Evolutionary conservation across 2,329 filamentous ascomycete genomes (phyloP).

Genomic region (Fusarium poae): DNA sequence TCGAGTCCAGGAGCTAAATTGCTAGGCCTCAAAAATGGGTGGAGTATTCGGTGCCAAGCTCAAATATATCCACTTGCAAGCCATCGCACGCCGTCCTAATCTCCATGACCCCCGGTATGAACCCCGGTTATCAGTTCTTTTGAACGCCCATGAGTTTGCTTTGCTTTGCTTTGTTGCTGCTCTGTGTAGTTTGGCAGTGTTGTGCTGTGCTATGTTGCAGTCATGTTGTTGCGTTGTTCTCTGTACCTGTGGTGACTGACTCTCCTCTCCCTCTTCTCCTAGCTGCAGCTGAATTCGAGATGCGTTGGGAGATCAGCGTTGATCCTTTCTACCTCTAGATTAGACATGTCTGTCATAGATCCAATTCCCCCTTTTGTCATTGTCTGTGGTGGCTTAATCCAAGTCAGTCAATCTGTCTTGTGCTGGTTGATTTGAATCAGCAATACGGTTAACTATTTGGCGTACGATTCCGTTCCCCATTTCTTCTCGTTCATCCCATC

Average conservation of each 20-base stretch:
- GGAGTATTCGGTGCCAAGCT: constrained; percentile 30
- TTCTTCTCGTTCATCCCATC: constrained; percentile 22
- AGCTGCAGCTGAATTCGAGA: constrained; percentile 15
- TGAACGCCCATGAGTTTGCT: constrained; percentile 10
- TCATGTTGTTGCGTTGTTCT: neutral
- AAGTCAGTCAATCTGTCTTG: constrained; percentile 13
- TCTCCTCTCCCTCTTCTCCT: neutral
- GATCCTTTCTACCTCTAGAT: constrained; percentile 36
- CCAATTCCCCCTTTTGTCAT: constrained; percentile 23
- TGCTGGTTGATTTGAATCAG: constrained; percentile 19
- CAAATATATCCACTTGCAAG: constrained; percentile 30
- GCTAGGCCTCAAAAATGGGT: constrained; percentile 19
- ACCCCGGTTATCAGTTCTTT: constrained; percentile 20
- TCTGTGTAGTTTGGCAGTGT: neutral
- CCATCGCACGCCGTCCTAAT: constrained; percentile 38
- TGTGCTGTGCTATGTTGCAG: neutral
- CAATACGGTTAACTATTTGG: neutral
- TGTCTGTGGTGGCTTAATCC: neutral
- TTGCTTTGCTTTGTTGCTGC: constrained; percentile 7
- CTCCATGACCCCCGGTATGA: constrained; percentile 28
- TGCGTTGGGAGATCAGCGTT: constrained; percentile 10
- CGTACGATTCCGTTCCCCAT: constrained; percentile 14
- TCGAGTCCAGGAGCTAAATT: constrained; percentile 17
- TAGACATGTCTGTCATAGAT: constrained; percentile 28
- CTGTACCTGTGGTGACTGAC: neutral